phyloP scores from a whole-genome alignment of 2,329 filamentous ascomycete species.

The Fusarium proliferatum region DNA sequence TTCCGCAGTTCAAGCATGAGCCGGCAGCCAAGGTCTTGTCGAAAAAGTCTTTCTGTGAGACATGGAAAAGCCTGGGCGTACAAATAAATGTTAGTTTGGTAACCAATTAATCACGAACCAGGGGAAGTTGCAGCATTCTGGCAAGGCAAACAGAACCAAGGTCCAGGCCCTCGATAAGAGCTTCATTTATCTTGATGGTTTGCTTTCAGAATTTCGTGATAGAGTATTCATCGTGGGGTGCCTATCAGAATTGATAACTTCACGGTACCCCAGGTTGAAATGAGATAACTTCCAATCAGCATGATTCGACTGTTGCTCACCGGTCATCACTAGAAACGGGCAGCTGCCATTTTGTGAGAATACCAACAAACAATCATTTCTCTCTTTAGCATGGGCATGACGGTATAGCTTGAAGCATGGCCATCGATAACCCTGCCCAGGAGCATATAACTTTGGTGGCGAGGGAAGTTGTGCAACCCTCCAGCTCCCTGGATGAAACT shows the following conservation, averaged over 20 bases:
- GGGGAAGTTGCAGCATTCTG: background rate
- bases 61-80: constrained; percentile 24
- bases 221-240: background rate
- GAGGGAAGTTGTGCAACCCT: constrained; percentile 30
- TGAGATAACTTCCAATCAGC: background rate
- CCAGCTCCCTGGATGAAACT: constrained; percentile 33
- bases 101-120: constrained; percentile 37
- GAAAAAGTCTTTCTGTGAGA: constrained; percentile 29
- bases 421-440: background rate
- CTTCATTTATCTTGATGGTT: background rate
- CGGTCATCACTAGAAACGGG: background rate
- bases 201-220: background rate
- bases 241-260: background rate
- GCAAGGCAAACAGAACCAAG: constrained; percentile 8
- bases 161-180: background rate
- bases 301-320: background rate
- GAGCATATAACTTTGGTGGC: constrained; percentile 11
- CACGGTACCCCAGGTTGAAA: background rate
- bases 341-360: background rate
- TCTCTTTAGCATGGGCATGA: background rate
- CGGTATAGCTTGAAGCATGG: background rate
- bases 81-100: constrained; percentile 36
- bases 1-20: background rate
- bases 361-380: background rate
- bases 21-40: background rate